Base-by-base conservation (phyloP, 2,329 filamentous ascomycete genomes). In the Alternaria sp. region DNA sequence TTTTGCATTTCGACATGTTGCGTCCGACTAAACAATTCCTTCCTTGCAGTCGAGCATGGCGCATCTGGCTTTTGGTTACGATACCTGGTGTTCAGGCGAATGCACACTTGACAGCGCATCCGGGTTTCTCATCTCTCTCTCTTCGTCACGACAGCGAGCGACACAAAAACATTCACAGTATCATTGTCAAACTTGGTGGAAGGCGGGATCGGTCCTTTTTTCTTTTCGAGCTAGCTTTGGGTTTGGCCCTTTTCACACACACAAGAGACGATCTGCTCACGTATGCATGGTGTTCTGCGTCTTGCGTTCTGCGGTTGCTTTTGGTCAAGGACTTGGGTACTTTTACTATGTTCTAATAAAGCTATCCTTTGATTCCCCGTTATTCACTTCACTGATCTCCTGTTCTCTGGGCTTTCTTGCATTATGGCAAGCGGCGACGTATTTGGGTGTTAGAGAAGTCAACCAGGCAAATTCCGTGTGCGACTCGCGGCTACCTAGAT, bases 221-320 rank as follows among this genome's bases (percentile, higher is more conserved):
- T 18, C 9, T 48, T 38, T n/a, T 52, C 8, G 26, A 46, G 30
- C 24, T 18, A 49, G 12, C 38, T 55, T 47, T 16, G 8, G 26
- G 20, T 39, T 20, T 46, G n/a, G 28, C 48, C 18, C 28, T 46
- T 55, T 34, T 22, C 32, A 36, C 18, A 41, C 18, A 34, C 22
- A 51, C 57, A 51, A 51, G 52, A 51, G 47, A 59, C 22, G 57
- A 59, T 49, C n/a, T 34, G 53, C 28, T 59, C 43, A 56, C 34
- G 57, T 56, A 51, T 59, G 57, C 57, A 56, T 56, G 52, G 57
- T 51, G 57, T 59, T 59, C 38, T 59, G 52, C 44, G 52, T 56
- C 51, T 22, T 54, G 55, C 42, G 55, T 54, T 58, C 43, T 51
- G 52, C 41, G 18, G 32, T 26, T 51, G 34, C n/a, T 41, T 49